Evolutionary conservation across 345 rosid genomes (phyloP).

Genomic region (Anastatica hierochuntica): DNA sequence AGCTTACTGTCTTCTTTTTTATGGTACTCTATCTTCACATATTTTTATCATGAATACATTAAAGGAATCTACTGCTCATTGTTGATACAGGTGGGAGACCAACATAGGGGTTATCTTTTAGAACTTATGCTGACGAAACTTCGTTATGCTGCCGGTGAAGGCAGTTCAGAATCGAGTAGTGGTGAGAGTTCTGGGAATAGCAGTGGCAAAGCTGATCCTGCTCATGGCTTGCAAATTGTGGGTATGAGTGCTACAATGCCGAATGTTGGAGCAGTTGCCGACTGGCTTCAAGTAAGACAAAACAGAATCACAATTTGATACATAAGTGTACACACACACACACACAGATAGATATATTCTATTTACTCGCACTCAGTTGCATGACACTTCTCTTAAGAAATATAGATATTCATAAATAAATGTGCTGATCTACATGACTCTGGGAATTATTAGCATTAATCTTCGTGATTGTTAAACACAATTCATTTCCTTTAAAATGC

Average conservation of each 20-base stretch:
- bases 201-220: slow-evolving; percentile 70
- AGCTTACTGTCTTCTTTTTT: slow-evolving; percentile 15
- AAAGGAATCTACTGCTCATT: slow-evolving; percentile 10
- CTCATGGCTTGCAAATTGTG: slow-evolving; percentile 85
- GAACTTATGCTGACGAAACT: slow-evolving; percentile 94
- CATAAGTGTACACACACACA: no score
- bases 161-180: slow-evolving; percentile 62
- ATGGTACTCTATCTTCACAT: slow-evolving; percentile 4
- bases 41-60: neutral
- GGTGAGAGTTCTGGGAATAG: slow-evolving; percentile 83
- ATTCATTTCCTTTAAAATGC: no score
- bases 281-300: slow-evolving; percentile 93
- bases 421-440: no score
- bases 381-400: no score
- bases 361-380: no score
- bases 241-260: slow-evolving; percentile 99
- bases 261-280: slow-evolving; percentile 91
- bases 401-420: no score
- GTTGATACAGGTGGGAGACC: slow-evolving; percentile 80
- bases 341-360: no score
- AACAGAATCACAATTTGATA: slow-evolving; percentile 1
- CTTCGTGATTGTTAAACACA: no score
- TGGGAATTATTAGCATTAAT: no score
- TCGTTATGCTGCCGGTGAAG: slow-evolving; percentile 96
- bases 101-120: slow-evolving; percentile 87